Evolutionary conservation across 2,329 filamentous ascomycete species (phyloP).

Genomic region (Phialocephala sp.): DNA sequence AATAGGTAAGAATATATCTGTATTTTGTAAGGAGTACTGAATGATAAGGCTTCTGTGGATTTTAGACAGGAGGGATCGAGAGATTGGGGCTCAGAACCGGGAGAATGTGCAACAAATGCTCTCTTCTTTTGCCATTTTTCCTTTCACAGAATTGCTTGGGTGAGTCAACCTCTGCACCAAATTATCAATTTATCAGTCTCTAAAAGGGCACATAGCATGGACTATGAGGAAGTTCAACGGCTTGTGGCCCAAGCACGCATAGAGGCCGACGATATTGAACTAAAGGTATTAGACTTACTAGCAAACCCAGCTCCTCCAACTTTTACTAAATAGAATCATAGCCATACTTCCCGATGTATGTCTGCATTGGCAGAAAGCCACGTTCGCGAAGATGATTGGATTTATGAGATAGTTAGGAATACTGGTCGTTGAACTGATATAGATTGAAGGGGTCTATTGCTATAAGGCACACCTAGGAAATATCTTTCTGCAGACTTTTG

Average conservation of each 20-base stretch:
- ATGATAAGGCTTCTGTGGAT: neutral
- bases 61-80: conserved; percentile 55
- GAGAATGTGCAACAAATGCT: conserved; percentile 61
- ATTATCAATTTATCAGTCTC: conserved; percentile 18
- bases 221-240: conserved; percentile 60
- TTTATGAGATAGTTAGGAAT: too few species aligned
- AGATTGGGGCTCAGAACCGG: conserved; percentile 58
- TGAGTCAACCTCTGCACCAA: neutral
- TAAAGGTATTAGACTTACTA: conserved; percentile 54
- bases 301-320: neutral
- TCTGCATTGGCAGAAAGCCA: conserved; percentile 67
- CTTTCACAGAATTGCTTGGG: conserved; percentile 50
- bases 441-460: too few species aligned
- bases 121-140: conserved; percentile 61
- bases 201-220: conserved; percentile 52
- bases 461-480: too few species aligned
- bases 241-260: conserved; percentile 60
- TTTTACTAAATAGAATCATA: conserved; percentile 23
- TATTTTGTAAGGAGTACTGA: too few species aligned
- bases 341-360: conserved; percentile 69
- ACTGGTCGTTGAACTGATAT: too few species aligned
- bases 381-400: too few species aligned
- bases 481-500: too few species aligned
- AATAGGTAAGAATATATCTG: conserved; percentile 66
- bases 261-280: conserved; percentile 58